Percentiles rank a stretch among this genome's conserved stretches.
These are phyloP conservation scores for Naganishia kalamii DNA, from an alignment of 768 basidiomycete species.

Conservation along the genomic window DNA sequence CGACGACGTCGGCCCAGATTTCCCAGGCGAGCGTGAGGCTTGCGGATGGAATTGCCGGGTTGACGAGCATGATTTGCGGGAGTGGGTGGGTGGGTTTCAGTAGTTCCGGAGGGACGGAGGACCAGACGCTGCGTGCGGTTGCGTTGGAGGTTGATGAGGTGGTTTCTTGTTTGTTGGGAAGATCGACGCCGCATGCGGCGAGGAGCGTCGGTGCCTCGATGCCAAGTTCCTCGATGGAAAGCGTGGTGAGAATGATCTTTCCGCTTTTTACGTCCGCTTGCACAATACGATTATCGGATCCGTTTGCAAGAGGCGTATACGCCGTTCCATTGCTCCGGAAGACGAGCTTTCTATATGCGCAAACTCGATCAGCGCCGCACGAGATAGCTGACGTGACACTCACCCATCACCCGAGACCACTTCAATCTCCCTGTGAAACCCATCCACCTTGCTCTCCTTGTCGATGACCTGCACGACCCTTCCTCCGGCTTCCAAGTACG, in stretches of 20 bases:
- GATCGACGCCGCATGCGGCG: not conserved
- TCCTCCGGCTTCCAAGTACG: not conserved
- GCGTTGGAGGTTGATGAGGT: not conserved
- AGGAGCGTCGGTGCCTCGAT: not conserved
- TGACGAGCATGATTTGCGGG: constrained; percentile 53
- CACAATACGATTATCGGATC: not conserved
- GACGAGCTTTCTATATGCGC: too few relatives aligned
- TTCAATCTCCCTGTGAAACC: too few relatives aligned
- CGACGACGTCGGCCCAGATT: constrained; percentile 38
- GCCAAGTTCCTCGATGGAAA: not conserved
- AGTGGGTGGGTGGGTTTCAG: constrained; percentile 51
- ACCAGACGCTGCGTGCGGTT: not conserved
- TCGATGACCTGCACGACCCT: not conserved
- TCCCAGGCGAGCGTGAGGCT: too few relatives aligned
- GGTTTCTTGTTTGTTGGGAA: not conserved
- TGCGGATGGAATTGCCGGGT: constrained; percentile 49
- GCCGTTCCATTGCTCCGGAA: too few relatives aligned
- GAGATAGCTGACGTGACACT: too few relatives aligned
- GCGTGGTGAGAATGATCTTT: constrained; percentile 1
- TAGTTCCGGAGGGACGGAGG: constrained; percentile 18
- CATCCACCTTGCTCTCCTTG: not conserved
- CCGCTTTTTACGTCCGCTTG: not conserved
- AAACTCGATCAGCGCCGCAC: too few relatives aligned
- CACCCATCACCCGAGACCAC: too few relatives aligned
- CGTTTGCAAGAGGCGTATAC: not conserved